Evolutionary conservation across 495 filamentous ascomycete species (phyloP).

Genomic region (Talaromyces thailandensis): DNA sequence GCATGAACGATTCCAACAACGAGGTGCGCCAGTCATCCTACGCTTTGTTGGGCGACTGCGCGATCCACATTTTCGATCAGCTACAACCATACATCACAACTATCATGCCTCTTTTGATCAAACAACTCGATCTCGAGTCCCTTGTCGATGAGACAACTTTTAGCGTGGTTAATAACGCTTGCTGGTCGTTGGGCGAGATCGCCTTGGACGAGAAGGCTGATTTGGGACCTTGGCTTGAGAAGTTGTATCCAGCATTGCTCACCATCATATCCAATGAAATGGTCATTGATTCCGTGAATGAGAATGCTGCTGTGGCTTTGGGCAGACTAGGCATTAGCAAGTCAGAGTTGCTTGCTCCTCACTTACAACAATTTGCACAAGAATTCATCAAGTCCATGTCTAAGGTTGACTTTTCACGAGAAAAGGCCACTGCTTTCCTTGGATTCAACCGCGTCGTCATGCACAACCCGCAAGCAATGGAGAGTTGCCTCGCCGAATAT

Average conservation of each 20-base stretch:
- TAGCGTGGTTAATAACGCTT: slow-evolving; percentile 93
- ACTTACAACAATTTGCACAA: slow-evolving; percentile 70
- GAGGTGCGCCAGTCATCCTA: slow-evolving; percentile 96
- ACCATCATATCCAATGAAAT: slow-evolving; percentile 73
- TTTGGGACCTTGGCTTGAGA: slow-evolving; percentile 69
- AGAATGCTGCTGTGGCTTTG: slow-evolving; percentile 91
- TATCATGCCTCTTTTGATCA: slow-evolving; percentile 71
- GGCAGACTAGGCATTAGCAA: slow-evolving; percentile 83
- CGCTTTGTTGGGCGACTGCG: slow-evolving; percentile 90
- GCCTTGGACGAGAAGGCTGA: slow-evolving; percentile 74
- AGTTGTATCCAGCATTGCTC: slow-evolving; percentile 64
- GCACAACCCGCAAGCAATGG: slow-evolving; percentile 86
- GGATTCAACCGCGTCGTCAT: slow-evolving; percentile 82
- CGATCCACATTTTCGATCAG: slow-evolving; percentile 87
- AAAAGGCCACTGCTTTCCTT: slow-evolving; percentile 88
- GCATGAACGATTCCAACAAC: slow-evolving; percentile 86
- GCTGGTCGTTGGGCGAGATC: slow-evolving; percentile 95
- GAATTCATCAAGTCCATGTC: slow-evolving; percentile 75
- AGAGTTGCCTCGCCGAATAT: slow-evolving; percentile 70
- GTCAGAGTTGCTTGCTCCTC: slow-evolving; percentile 65
- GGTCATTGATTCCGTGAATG: slow-evolving; percentile 83
- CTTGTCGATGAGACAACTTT: slow-evolving; percentile 71
- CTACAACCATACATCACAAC: slow-evolving; percentile 62
- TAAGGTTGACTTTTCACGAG: slow-evolving; percentile 80
- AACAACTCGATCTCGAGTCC: slow-evolving; percentile 74